Evolutionary conservation across 345 rosid genomes (phyloP).

Genomic region (Schrenkiella parvula): DNA sequence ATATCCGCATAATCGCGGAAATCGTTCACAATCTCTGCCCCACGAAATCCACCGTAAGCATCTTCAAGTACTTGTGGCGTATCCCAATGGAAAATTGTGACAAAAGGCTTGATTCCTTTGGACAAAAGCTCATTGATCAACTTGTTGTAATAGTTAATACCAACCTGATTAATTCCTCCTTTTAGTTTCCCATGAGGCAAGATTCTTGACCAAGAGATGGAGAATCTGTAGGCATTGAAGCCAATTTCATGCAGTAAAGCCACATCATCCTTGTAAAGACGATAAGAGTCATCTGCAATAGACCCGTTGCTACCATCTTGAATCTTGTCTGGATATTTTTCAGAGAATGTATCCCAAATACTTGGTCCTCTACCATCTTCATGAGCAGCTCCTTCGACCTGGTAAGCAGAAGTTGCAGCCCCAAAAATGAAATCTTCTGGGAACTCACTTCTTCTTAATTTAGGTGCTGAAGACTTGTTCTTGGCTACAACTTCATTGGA

Average conservation of each 20-base stretch:
- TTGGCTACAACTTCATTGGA: constrained; percentile 14
- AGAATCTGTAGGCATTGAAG: constrained; percentile 37
- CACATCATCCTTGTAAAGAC: constrained; percentile 37
- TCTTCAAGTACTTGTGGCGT: constrained; percentile 37
- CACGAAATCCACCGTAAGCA: constrained; percentile 36
- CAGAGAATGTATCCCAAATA: constrained; percentile 31
- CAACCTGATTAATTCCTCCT: constrained; percentile 40
- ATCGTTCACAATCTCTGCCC: constrained; percentile 32
- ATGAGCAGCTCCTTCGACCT: constrained; percentile 36
- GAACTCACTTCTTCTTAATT: constrained; percentile 6
- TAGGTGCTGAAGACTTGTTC: background rate
- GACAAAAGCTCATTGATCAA: constrained; percentile 36
- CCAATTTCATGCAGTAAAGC: constrained; percentile 30
- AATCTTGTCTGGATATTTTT: constrained; percentile 26
- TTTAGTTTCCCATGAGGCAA: constrained; percentile 37
- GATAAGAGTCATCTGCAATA: constrained; percentile 28
- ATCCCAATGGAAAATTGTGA: constrained; percentile 39
- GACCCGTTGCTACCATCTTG: constrained; percentile 19
- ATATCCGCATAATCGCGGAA: constrained; percentile 38
- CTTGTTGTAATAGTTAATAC: constrained; percentile 42
- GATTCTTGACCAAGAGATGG: constrained; percentile 42
- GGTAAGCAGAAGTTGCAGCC: constrained; percentile 31
- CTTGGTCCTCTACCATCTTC: constrained; percentile 41
- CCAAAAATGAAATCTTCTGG: constrained; percentile 28
- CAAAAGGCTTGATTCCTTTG: constrained; percentile 33